phyloP scores from a whole-genome alignment of 2,329 filamentous ascomycete species.

The Blastomyces emzantsi region DNA sequence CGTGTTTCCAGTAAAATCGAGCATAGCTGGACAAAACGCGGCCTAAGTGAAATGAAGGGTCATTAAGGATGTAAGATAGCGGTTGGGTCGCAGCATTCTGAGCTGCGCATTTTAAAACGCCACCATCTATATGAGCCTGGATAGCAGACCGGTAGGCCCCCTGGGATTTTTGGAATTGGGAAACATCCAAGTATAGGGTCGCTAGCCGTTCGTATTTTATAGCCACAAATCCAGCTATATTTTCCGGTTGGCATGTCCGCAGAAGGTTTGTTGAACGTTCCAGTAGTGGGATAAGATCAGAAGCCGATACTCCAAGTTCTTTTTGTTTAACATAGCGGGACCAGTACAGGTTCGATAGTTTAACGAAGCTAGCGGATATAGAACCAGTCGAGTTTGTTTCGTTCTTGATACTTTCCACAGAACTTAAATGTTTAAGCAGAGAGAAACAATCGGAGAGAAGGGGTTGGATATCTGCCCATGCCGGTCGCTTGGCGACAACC shows the following conservation, averaged over 20 bases:
- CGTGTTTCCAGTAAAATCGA: conserved; percentile 18
- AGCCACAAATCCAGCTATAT: conserved; percentile 34
- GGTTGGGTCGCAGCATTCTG: conserved; percentile 22
- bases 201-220: conserved; percentile 40
- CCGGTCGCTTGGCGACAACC: conserved; percentile 27
- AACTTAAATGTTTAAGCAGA: conserved; percentile 26
- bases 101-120: conserved; percentile 26
- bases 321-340: conserved; percentile 38
- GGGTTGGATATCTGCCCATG: conserved; percentile 32
- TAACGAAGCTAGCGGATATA: conserved; percentile 27
- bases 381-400: conserved; percentile 13
- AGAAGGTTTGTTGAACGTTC: conserved; percentile 35
- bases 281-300: conserved; percentile 31
- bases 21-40: conserved; percentile 31
- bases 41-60: conserved; percentile 30
- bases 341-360: conserved; percentile 42
- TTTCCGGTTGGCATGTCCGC: conserved; percentile 24
- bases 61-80: conserved; percentile 24
- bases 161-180: conserved; percentile 28
- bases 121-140: conserved; percentile 32
- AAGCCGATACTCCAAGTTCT: conserved; percentile 26
- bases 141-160: conserved; percentile 34
- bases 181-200: conserved; percentile 32
- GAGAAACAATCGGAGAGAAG: conserved; percentile 31
- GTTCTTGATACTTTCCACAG: conserved; percentile 9